Conservation (phyloP, 768 basidiomycete species). For the Suillus clintonianus region DNA sequence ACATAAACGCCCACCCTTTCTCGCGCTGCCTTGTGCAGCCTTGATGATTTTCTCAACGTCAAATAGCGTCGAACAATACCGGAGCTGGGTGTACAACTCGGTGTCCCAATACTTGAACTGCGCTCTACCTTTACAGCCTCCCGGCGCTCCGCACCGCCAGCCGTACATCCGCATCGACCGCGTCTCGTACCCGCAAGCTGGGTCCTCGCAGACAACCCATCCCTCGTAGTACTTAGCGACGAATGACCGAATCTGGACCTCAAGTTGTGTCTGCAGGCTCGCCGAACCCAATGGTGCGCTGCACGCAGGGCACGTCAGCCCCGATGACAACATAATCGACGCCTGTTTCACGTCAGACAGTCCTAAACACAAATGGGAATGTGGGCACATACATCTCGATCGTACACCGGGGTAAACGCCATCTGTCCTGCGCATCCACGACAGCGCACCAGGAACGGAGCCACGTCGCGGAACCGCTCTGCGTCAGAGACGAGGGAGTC, state of each 20-base stretch:
- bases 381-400: conserved; percentile 50
- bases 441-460: conserved; percentile 76
- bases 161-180: conserved; percentile 95
- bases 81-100: conserved; percentile 85
- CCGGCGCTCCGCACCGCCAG: conserved; percentile 64
- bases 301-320: conserved; percentile 75
- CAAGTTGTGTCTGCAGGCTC: conserved; percentile 82
- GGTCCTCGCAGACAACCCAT: conserved; percentile 87
- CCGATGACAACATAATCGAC: conserved; percentile 64
- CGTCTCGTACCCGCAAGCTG: conserved; percentile 81
- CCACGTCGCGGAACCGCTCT: conserved; percentile 81
- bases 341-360: conserved; percentile 41
- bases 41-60: conserved; percentile 64
- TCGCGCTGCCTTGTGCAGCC: conserved; percentile 47
- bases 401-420: conserved; percentile 59
- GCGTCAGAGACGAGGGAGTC: conserved; percentile 89
- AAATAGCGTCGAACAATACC: conserved; percentile 82
- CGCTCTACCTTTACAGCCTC: conserved; percentile 12
- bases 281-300: conserved; percentile 48
- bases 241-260: conserved; percentile 77
- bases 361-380: neutral
- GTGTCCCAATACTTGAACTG: conserved; percentile 74
- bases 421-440: conserved; percentile 65
- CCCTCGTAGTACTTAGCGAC: conserved; percentile 86
- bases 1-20: conserved; percentile 35